Conservation (phyloP, 768 basidiomycete genomes). For the Naganishia vaughanmartiniae region DNA sequence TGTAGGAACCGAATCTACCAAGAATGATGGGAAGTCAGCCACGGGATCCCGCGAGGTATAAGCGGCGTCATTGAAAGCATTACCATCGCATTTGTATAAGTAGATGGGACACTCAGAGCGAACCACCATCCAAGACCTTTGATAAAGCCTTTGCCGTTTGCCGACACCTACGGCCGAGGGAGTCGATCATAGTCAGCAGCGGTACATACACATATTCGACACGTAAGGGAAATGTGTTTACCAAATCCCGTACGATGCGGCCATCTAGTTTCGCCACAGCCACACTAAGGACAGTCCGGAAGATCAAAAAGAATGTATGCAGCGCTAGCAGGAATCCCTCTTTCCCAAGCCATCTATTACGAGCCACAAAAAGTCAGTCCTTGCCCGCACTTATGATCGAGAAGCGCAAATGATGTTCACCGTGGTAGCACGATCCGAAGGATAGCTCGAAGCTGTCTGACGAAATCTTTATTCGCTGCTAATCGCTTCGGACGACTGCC, state of each 20-base stretch:
- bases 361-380: neutral
- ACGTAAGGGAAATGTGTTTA: conserved; percentile 46
- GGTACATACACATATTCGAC: neutral
- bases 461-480: conserved; percentile 67
- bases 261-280: conserved; percentile 86
- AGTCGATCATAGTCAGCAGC: neutral
- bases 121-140: conserved; percentile 85
- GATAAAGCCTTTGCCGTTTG: conserved; percentile 77
- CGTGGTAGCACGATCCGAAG: conserved; percentile 70
- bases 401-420: conserved; percentile 53
- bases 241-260: conserved; percentile 79
- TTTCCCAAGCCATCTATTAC: conserved; percentile 53
- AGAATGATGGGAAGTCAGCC: neutral
- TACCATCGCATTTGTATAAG: conserved; percentile 94
- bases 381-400: neutral
- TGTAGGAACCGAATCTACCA: conserved; percentile 81
- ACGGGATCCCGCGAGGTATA: neutral
- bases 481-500: conserved; percentile 57
- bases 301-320: conserved; percentile 80
- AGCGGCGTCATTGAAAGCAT: conserved; percentile 37
- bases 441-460: conserved; percentile 71
- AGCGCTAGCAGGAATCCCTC: conserved; percentile 70
- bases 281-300: conserved; percentile 82
- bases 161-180: conserved; percentile 60
- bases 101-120: conserved; percentile 81